phyloP scores from a whole-genome alignment of 1,139 yeast genomes.

The Lodderomyces jiufengensis region DNA sequence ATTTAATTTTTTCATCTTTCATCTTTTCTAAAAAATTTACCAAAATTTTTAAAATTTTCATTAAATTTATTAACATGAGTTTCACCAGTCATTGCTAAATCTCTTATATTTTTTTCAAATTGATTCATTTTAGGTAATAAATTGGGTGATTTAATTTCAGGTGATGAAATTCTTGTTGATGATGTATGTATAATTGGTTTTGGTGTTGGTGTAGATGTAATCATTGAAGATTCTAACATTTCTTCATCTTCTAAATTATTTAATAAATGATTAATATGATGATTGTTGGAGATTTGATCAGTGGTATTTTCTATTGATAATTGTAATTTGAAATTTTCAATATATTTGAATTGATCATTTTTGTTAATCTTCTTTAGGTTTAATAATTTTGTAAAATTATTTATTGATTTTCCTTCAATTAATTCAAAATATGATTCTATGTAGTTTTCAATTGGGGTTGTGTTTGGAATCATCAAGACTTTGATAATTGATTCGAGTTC shows the following conservation, averaged over 20 bases:
- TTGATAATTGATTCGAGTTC: constrained; percentile 63
- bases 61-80: constrained; percentile 55
- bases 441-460: constrained; percentile 59
- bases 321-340: constrained; percentile 61
- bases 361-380: constrained; percentile 58
- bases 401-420: constrained; percentile 60
- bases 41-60: constrained; percentile 55
- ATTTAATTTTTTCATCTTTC: constrained; percentile 12
- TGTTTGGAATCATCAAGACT: constrained; percentile 54
- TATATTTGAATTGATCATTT: constrained; percentile 45
- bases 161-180: not conserved
- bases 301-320: constrained; percentile 48
- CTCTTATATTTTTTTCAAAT: constrained; percentile 53
- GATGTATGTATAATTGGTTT: not conserved
- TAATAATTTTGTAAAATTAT: constrained; percentile 63
- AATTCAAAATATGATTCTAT: constrained; percentile 64
- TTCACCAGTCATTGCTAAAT: constrained; percentile 51
- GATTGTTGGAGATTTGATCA: not conserved
- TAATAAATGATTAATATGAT: constrained; percentile 40
- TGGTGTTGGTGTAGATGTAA: constrained; percentile 9
- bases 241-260: constrained; percentile 18
- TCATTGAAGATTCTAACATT: constrained; percentile 10
- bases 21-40: constrained; percentile 56
- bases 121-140: constrained; percentile 43
- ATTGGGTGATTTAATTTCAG: constrained; percentile 8